Conservation (phyloP, 2,329 filamentous ascomycete genomes). For the Cercospora berteroae region DNA sequence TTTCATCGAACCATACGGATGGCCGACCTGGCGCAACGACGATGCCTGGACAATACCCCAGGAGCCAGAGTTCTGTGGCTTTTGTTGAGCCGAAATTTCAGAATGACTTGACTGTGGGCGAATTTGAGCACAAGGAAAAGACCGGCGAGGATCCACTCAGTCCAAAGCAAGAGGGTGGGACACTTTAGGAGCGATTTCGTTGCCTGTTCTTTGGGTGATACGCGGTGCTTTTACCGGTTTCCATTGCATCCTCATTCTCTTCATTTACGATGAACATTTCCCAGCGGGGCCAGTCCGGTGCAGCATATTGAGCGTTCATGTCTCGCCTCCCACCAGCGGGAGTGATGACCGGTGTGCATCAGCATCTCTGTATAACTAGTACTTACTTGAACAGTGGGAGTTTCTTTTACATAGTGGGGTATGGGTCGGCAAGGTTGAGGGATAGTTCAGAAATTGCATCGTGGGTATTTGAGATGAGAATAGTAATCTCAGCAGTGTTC, state of each 20-base stretch:
- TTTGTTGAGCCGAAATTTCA: slow-evolving; percentile 16
- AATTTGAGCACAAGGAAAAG: slow-evolving; percentile 18
- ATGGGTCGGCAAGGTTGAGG: neutral
- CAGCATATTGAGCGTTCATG: slow-evolving; percentile 3
- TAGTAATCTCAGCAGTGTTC: neutral
- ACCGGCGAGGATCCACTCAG: slow-evolving; percentile 7
- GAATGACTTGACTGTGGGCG: slow-evolving; percentile 17
- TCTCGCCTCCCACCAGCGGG: neutral
- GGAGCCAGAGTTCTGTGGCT: neutral
- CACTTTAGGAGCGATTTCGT: slow-evolving; percentile 9
- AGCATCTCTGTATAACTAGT: neutral
- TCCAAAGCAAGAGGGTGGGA: slow-evolving; percentile 6
- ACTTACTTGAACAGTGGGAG: neutral
- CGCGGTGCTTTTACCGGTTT: neutral
- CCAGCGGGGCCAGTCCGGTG: neutral
- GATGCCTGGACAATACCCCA: slow-evolving; percentile 15
- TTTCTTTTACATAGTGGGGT: neutral
- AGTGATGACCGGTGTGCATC: neutral
- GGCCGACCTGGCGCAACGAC: slow-evolving; percentile 9
- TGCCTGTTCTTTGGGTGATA: slow-evolving; percentile 1
- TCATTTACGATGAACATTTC: neutral
- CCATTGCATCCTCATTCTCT: neutral
- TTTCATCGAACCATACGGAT: neutral
- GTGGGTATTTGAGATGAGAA: neutral
- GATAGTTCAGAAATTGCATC: neutral